A percentile compares a stretch with the other conserved stretches of the same genome.
phyloP scores from a whole-genome alignment of 164 flowering plant species.

The Euptelea pleiosperma region DNA sequence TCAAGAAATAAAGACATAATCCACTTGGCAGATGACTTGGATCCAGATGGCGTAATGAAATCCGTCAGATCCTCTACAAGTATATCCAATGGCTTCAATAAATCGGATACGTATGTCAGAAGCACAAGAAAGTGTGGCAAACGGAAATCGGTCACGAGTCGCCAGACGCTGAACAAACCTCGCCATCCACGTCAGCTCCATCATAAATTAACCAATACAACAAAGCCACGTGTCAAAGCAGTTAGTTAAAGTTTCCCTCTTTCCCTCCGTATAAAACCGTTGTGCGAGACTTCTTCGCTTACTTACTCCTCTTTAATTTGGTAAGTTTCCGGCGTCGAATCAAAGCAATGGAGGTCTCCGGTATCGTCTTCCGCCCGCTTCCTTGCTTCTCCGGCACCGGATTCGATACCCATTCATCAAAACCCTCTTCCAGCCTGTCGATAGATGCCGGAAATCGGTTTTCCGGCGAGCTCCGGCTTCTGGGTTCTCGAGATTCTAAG shows the following conservation, averaged over 20 bases:
- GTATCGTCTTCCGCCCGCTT: slow-evolving; percentile 23
- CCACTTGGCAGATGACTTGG: slow-evolving; percentile 18
- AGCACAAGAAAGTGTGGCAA: slow-evolving; percentile 2
- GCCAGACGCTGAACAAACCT: slow-evolving; percentile 8
- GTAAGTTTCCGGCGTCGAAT: slow-evolving; percentile 1
- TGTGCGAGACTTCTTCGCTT: neutral
- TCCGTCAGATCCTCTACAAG: neutral
- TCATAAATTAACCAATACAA: neutral
- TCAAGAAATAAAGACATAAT: no score
- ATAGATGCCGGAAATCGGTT: neutral
- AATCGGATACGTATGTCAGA: slow-evolving; percentile 4
- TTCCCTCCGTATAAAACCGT: neutral
- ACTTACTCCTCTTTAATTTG: neutral
- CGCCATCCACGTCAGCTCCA: slow-evolving; percentile 7
- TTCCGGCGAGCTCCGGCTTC: no score
- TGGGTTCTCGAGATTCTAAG: neutral
- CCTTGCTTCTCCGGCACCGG: slow-evolving; percentile 27
- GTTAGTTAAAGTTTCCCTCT: neutral
- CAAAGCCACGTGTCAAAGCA: slow-evolving; percentile 3
- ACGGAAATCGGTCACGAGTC: slow-evolving; percentile 9
- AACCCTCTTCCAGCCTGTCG: slow-evolving; percentile 1
- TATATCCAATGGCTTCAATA: neutral
- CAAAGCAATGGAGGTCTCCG: slow-evolving; percentile 39
- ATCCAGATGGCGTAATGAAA: neutral
- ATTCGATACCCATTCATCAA: slow-evolving; percentile 14